Percentiles rank a stretch among this genome's conserved stretches.
phyloP scores from a whole-genome alignment of 176 grass and related monocot species.

The Oryza nivara region DNA sequence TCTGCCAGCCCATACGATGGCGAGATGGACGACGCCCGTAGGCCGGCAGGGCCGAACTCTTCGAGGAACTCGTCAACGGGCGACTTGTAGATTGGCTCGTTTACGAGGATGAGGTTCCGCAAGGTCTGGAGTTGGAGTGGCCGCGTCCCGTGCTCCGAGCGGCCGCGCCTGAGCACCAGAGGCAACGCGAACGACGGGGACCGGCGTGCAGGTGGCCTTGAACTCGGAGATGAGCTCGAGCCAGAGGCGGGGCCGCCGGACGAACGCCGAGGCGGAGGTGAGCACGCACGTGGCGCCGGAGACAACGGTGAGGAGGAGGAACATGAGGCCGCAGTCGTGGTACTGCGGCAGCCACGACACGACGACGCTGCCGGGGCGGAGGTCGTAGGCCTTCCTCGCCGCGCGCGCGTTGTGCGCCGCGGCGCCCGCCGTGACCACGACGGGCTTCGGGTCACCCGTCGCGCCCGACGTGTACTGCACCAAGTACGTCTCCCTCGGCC shows the following conservation, averaged over 20 bases:
- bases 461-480: conserved; percentile 73
- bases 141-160: conserved; percentile 2
- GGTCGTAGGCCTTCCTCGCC: conserved; percentile 52
- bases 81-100: conserved; percentile 52
- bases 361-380: conserved; percentile 45
- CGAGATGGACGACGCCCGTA: conserved; percentile 44
- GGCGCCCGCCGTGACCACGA: conserved; percentile 47
- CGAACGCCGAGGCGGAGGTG: conserved; percentile 44
- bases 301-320: conserved; percentile 61
- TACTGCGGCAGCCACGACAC: conserved; percentile 68
- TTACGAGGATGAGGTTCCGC: conserved; percentile 55
- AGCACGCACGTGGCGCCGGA: conserved; percentile 58
- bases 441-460: conserved; percentile 52
- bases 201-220: conserved; percentile 52
- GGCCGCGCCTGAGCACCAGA: conserved; percentile 41
- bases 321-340: conserved; percentile 71
- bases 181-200: conserved; percentile 59
- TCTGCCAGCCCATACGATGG: conserved; percentile 61
- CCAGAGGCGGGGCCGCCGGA: conserved; percentile 56
- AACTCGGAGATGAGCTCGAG: conserved; percentile 59
- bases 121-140: conserved; percentile 45
- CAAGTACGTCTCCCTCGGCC: conserved; percentile 47
- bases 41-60: conserved; percentile 35
- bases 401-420: conserved; percentile 60
- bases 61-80: conserved; percentile 43